Base-by-base conservation (phyloP, 306 rosid species). In the Trifolium fragiferum region DNA sequence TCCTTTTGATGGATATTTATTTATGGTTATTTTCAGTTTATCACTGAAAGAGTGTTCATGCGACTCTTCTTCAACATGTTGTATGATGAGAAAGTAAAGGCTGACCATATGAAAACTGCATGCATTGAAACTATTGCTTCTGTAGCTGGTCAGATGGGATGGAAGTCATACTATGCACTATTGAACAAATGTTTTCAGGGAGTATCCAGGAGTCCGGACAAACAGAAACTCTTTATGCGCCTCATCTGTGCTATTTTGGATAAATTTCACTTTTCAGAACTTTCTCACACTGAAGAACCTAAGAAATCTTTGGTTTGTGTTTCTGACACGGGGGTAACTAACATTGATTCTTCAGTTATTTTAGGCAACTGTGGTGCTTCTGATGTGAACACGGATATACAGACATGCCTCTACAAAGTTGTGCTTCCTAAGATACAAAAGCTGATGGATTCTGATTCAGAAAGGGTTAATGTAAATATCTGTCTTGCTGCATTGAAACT, bases 101-200 rank as follows among this genome's bases (percentile, higher is more conserved):
- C 82, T 16, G 97, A 91, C 60, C 82, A 94, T 82, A 27, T 94
- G 50, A 91, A 86, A 90, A 84, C 81, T 77, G 91, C 90, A 44
- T 94, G 98, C 75, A 83, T 94, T 41, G 95, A 91, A 82, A 91
- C 96, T 47, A 80, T 94, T 75, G 92, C 92, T 80, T 90, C 96
- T 73, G 82, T 91, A 78, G 86, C 97, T 62, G 82, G 92, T 21
- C 83, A 85, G 82, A 85, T 87, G 90, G 93, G 87, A 66, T 94
- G 97, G 96, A 87, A 89, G 74, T 91, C 91, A 74, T 91, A 92
- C 79, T 88, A 87, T 81, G 72, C 84, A 49, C 86, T 94, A 78
- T 73, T 94, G 81, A 80, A 46, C 75, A 91, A 87, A 83, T 88
- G 98, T 86, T 86, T 94, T 54, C 87, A 76, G 65, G 95, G 87